Conservation (phyloP, 2,329 filamentous ascomycete genomes). For the Epichloe typhina region DNA sequence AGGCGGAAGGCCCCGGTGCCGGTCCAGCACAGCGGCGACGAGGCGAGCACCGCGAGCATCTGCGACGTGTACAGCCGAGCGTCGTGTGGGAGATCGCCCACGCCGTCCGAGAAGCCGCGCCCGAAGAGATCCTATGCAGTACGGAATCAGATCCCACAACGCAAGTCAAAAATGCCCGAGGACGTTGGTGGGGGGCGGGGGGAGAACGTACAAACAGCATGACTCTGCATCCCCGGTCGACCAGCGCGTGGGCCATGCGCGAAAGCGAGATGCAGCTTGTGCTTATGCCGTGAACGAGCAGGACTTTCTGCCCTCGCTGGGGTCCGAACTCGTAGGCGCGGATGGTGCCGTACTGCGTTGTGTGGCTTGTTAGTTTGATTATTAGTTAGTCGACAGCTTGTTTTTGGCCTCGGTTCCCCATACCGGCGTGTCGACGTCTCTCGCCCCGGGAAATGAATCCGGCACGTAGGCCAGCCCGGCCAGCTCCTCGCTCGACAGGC, state of each 20-base stretch:
- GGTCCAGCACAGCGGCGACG: constrained; percentile 57
- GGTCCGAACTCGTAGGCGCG: constrained; percentile 77
- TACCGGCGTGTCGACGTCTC: constrained; percentile 58
- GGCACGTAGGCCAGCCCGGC: constrained; percentile 43
- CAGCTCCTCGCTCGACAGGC: constrained; percentile 22
- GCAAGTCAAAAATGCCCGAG: background rate
- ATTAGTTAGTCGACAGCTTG: background rate
- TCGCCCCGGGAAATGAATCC: constrained; percentile 55
- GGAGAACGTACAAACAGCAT: constrained; percentile 52
- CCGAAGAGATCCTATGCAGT: constrained; percentile 48
- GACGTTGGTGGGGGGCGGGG: background rate
- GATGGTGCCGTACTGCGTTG: constrained; percentile 54
- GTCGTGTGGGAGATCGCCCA: constrained; percentile 56
- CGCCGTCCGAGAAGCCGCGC: constrained; percentile 52
- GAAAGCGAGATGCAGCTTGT: constrained; percentile 65
- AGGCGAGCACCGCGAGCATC: constrained; percentile 56
- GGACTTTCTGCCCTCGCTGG: constrained; percentile 55
- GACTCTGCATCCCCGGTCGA: constrained; percentile 58
- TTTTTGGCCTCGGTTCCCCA: constrained; percentile 13
- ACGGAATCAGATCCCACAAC: no score
- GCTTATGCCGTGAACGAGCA: constrained; percentile 74
- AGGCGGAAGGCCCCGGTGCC: constrained; percentile 46
- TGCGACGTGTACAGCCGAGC: constrained; percentile 60
- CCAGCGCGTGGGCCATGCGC: constrained; percentile 53
- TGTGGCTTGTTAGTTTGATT: constrained; percentile 12